Evolutionary conservation across 768 basidiomycete genomes (phyloP).

Genomic region (Tylopilus cervinicoccineus): DNA sequence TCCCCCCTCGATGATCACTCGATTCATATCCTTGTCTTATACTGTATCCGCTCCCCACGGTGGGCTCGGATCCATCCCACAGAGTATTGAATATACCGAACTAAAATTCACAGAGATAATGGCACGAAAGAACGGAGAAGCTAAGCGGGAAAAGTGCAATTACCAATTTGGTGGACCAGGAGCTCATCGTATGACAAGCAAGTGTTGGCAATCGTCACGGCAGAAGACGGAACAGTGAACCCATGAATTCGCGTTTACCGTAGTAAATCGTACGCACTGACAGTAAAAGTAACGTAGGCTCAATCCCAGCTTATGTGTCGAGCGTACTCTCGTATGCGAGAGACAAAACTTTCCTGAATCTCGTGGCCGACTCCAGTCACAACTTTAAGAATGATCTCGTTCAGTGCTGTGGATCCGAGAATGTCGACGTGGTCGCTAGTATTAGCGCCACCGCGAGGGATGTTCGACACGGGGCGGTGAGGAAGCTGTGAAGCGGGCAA

Average conservation of each 20-base stretch:
- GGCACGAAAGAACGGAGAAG: too few species aligned
- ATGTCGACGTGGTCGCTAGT: constrained; percentile 92
- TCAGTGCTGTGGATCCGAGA: constrained; percentile 72
- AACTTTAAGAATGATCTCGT: constrained; percentile 88
- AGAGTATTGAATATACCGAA: not conserved
- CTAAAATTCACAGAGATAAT: too few species aligned
- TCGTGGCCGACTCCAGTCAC: constrained; percentile 80
- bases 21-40: constrained; percentile 2
- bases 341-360: constrained; percentile 66
- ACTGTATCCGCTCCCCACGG: not conserved
- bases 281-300: constrained; percentile 13
- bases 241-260: constrained; percentile 1
- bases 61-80: not conserved
- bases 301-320: constrained; percentile 76
- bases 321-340: constrained; percentile 74
- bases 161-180: too few species aligned
- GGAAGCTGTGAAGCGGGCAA: constrained; percentile 52
- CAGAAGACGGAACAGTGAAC: not conserved
- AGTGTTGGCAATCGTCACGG: not conserved
- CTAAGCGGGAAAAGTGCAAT: too few species aligned
- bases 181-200: not conserved
- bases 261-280: not conserved
- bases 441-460: constrained; percentile 86
- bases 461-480: constrained; percentile 68
- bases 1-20: not conserved